Evolutionary conservation across 805 yeast genomes (phyloP).

Genomic region (Ogataea neopini): DNA sequence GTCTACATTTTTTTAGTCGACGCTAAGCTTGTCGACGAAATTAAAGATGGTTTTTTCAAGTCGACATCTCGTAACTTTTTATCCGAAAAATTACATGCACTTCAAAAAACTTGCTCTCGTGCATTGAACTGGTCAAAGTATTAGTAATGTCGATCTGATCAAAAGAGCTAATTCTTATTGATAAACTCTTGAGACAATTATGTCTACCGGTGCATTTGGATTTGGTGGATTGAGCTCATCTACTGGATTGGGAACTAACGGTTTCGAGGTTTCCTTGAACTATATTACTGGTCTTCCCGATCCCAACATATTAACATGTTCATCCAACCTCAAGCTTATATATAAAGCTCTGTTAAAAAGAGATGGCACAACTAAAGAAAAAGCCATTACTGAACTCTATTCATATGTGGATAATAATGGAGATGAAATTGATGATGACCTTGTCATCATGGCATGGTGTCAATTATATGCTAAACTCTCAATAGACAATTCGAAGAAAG

Average conservation of each 20-base stretch:
- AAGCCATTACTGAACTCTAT: slow-evolving; percentile 62
- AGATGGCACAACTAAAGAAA: slow-evolving; percentile 84
- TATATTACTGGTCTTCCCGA: slow-evolving; percentile 82
- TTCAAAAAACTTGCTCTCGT: slow-evolving; percentile 1
- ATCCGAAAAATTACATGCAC: background rate
- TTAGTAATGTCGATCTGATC: background rate
- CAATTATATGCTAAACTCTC: slow-evolving; percentile 82
- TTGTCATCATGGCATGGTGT: slow-evolving; percentile 65
- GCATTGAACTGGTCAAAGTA: background rate
- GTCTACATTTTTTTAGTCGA: background rate
- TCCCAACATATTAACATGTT: slow-evolving; percentile 48
- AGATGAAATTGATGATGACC: slow-evolving; percentile 46
- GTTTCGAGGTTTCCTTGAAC: slow-evolving; percentile 61
- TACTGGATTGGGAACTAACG: slow-evolving; percentile 37
- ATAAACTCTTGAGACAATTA: background rate
- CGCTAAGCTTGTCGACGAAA: background rate
- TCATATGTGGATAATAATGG: slow-evolving; percentile 32
- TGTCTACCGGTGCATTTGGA: slow-evolving; percentile 23
- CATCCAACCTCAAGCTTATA: slow-evolving; percentile 53
- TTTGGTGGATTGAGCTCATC: slow-evolving; percentile 16
- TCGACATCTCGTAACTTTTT: background rate
- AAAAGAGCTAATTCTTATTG: background rate
- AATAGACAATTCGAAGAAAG: slow-evolving; percentile 65
- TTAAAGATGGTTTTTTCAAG: background rate
- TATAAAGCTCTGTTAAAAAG: slow-evolving; percentile 77